Evolutionary conservation across 2,329 filamentous ascomycete species (phyloP).

Genomic region (Cordyceps cicadae): DNA sequence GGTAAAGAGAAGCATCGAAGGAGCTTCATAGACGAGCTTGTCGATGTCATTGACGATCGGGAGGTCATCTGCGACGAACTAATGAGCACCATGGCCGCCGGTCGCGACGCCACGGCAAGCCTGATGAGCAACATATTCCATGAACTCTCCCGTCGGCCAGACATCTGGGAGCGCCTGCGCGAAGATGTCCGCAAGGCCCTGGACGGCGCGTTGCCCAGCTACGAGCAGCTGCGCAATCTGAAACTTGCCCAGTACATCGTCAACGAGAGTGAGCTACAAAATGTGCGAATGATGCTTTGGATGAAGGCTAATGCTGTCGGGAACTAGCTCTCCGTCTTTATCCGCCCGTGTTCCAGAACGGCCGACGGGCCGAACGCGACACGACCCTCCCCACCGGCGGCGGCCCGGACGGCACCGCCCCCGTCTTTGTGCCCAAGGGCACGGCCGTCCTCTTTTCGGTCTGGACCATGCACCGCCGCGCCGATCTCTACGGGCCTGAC

Average conservation of each 20-base stretch:
- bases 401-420: slow-evolving; percentile 23
- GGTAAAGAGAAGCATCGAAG: neutral
- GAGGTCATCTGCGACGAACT: slow-evolving; percentile 13
- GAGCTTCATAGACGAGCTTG: slow-evolving; percentile 16
- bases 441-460: slow-evolving; percentile 14
- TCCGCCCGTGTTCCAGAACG: slow-evolving; percentile 26
- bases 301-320: neutral
- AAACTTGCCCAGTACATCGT: neutral
- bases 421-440: slow-evolving; percentile 24
- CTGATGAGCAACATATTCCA: slow-evolving; percentile 17
- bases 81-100: slow-evolving; percentile 16
- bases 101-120: slow-evolving; percentile 19
- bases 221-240: neutral
- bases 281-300: neutral
- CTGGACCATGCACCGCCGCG: slow-evolving; percentile 25
- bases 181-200: neutral
- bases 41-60: slow-evolving; percentile 11
- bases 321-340: slow-evolving; percentile 23
- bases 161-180: slow-evolving; percentile 9
- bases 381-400: slow-evolving; percentile 29
- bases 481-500: slow-evolving; percentile 28
- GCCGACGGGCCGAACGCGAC: slow-evolving; percentile 20
- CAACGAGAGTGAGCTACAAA: neutral
- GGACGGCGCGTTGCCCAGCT: neutral
- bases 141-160: slow-evolving; percentile 12